Base-by-base conservation (phyloP, 116 monocot species). In the Iris pallida region DNA sequence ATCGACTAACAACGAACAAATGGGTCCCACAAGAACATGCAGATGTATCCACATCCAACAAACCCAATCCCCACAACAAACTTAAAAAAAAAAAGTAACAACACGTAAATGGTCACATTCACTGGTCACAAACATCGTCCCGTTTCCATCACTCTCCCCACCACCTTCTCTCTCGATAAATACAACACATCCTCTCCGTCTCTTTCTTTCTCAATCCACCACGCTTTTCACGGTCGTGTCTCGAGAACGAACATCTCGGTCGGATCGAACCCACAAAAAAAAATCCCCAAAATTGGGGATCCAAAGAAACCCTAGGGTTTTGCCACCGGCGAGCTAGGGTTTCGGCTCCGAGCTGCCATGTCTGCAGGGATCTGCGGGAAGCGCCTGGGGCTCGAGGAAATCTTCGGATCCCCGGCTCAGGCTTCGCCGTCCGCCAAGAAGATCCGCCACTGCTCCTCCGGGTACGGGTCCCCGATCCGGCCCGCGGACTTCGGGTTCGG, bases 351-450 rank as follows among this genome's bases (percentile, higher is more conserved):
- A n/a, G 80, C 65, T 75, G 90, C 90, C 76, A 90, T 90, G 90
- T 86, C 86, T 78, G 86, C 86, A 59, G 83, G 83, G 65, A 68
- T 86, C 79, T 90, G 90, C 81, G 90, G 90, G 58, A 90, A 90
- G 76, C 86, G 90, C n/a, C 66, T 83, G 69, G 86, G 83, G 75
- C 78, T 90, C 65, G 90, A 90, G 74, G 90, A 90, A 75, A 78
- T 79, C 79, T 84, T 91, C 73, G 90, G 87, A 75, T 86, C 84
- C 68, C 69, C 86, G 57, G 45, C 73, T 47, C 56, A 73, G 57
- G 11, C 78, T 47, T 11, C 79, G 17, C 68, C 78, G 43, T 68
- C 78, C 46, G 54, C 76, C 41, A 83, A 83, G 75, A 59, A 78
- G 17, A 67, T 70, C 8, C 81, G 87, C 53, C 71, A 75, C 69